Evolutionary conservation across 805 yeast species (phyloP).

Genomic region (Clavispora fructus): DNA sequence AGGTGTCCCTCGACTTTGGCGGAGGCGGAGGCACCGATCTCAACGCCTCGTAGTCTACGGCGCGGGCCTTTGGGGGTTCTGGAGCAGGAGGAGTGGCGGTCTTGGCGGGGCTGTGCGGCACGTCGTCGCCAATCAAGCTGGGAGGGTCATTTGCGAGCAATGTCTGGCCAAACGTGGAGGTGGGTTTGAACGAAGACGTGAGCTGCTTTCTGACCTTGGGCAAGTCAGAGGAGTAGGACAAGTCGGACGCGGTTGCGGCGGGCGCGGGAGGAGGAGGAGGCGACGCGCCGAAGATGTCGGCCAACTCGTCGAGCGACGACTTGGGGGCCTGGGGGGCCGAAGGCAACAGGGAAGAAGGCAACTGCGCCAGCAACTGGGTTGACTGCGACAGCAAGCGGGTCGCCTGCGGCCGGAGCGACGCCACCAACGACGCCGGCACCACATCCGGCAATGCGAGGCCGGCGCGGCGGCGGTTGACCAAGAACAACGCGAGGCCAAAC

Average conservation of each 20-base stretch:
- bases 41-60: constrained; percentile 47
- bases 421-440: constrained; percentile 61
- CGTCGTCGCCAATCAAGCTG: constrained; percentile 34
- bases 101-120: constrained; percentile 1
- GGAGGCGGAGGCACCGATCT: constrained; percentile 44
- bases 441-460: constrained; percentile 76
- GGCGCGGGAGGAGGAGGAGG: constrained; percentile 15
- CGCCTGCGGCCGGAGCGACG: constrained; percentile 16
- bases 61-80: constrained; percentile 4
- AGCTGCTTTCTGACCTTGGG: constrained; percentile 31
- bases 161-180: constrained; percentile 81
- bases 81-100: too few species aligned
- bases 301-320: constrained; percentile 61
- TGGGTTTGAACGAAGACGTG: constrained; percentile 61
- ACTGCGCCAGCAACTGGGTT: constrained; percentile 1
- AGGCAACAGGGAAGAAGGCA: too few species aligned
- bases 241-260: constrained; percentile 32
- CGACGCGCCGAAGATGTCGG: constrained; percentile 40
- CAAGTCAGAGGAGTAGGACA: constrained; percentile 20
- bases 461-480: constrained; percentile 77
- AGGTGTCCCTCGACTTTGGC: constrained; percentile 5
- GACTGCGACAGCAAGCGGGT: background rate
- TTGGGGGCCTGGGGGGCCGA: constrained; percentile 28
- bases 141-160: constrained; percentile 32
- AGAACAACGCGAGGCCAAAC: constrained; percentile 89